phyloP scores from a whole-genome alignment of 805 yeast species.

The Yarrowia sp. region DNA sequence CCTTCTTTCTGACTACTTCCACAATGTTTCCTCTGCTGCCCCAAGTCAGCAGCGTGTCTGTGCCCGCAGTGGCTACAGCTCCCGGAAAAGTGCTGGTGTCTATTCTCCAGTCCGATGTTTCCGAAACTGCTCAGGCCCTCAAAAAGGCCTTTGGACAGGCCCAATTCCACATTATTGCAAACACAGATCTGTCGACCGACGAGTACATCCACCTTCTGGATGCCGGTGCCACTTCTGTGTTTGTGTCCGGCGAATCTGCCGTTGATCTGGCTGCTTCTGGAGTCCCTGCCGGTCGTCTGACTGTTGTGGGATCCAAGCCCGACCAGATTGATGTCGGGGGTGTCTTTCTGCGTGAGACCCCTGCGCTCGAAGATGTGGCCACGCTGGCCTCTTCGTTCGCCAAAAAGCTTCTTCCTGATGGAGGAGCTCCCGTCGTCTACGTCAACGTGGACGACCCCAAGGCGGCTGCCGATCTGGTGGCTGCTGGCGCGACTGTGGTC shows the following conservation, averaged over 20 bases:
- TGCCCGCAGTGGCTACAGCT: background rate
- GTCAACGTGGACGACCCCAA: conserved; percentile 29
- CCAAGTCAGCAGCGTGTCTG: background rate
- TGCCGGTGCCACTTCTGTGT: conserved; percentile 52
- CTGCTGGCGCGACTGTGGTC: conserved; percentile 16
- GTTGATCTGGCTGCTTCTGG: conserved; percentile 44
- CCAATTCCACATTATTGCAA: conserved; percentile 21
- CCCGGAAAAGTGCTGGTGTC: conserved; percentile 15
- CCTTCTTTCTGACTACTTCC: background rate
- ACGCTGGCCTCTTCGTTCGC: background rate
- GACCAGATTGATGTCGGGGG: conserved; percentile 25
- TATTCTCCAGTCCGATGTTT: background rate
- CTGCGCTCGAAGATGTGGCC: conserved; percentile 17
- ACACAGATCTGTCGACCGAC: conserved; percentile 39
- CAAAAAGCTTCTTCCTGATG: conserved; percentile 13
- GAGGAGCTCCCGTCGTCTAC: conserved; percentile 28
- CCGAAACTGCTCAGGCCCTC: background rate
- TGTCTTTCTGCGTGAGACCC: conserved; percentile 21
- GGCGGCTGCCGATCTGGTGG: background rate
- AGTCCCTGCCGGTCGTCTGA: conserved; percentile 51
- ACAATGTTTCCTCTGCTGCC: conserved; percentile 23
- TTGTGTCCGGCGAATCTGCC: conserved; percentile 40
- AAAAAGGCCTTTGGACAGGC: conserved; percentile 23
- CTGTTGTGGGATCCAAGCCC: conserved; percentile 34
- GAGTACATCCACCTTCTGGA: conserved; percentile 52